Evolutionary conservation across 768 basidiomycete genomes (phyloP).

Genomic region (Pleurotus pulmonarius): DNA sequence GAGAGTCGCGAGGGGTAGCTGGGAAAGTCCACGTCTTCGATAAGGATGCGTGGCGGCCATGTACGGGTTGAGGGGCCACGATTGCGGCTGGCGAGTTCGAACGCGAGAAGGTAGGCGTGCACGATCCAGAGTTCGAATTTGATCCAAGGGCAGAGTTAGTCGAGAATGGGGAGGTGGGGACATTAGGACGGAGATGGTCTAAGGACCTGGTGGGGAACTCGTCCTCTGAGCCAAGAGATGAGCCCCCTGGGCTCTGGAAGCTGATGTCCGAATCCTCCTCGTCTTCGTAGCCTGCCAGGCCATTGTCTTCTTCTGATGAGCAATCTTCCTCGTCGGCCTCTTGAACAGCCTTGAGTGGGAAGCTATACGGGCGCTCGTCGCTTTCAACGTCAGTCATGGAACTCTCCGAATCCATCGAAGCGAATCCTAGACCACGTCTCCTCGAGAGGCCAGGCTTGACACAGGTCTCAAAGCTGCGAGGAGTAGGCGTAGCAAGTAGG

Average conservation of each 20-base stretch:
- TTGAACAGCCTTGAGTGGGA: conserved; percentile 49
- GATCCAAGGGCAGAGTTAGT: not conserved
- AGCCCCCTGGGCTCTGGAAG: conserved; percentile 38
- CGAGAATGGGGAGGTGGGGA: conserved; percentile 9
- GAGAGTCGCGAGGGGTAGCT: conserved; percentile 22
- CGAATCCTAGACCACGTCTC: conserved; percentile 47
- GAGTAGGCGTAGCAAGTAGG: conserved; percentile 43
- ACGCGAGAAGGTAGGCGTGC: conserved; percentile 18
- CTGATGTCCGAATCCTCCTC: conserved; percentile 56
- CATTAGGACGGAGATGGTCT: conserved; percentile 21
- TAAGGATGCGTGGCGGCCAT: conserved; percentile 38
- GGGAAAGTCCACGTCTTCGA: conserved; percentile 72
- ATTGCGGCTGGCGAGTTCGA: conserved; percentile 19
- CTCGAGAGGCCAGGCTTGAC: conserved; percentile 18
- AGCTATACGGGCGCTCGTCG: conserved; percentile 30
- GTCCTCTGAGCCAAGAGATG: conserved; percentile 53
- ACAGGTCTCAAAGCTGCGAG: conserved; percentile 23
- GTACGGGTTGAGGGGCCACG: conserved; percentile 20
- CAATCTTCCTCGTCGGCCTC: conserved; percentile 48
- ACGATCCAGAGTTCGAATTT: not conserved
- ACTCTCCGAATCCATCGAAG: conserved; percentile 62
- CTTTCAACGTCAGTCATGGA: conserved; percentile 71
- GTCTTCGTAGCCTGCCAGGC: conserved; percentile 65
- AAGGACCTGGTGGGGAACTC: conserved; percentile 33
- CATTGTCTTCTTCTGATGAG: conserved; percentile 50